Evolutionary conservation across 768 basidiomycete genomes (phyloP).

Genomic region (Mycena floridula): DNA sequence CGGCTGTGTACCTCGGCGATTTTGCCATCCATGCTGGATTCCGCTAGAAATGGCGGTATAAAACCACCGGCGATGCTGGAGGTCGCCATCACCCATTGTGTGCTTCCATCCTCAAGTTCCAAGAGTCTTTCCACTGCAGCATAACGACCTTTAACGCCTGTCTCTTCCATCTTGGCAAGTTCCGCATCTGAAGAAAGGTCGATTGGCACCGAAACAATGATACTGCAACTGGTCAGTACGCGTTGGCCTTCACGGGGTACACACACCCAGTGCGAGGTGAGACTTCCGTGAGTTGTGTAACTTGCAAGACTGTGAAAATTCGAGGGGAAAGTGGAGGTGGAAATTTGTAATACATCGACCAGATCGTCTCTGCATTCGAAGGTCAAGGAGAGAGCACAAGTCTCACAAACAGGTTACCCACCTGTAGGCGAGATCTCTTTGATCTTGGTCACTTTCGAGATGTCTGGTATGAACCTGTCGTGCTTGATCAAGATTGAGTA

Average conservation of each 20-base stretch:
- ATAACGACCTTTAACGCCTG: constrained; percentile 62
- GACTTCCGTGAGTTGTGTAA: constrained; percentile 43
- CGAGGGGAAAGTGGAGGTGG: constrained; percentile 65
- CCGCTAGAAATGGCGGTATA: constrained; percentile 60
- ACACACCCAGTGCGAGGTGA: constrained; percentile 57
- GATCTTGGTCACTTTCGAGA: constrained; percentile 57
- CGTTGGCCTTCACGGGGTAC: background rate
- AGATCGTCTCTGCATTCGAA: constrained; percentile 63
- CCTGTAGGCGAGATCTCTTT: constrained; percentile 57
- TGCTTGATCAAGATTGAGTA: too few species aligned
- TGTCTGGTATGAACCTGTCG: constrained; percentile 57
- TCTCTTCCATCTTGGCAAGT: constrained; percentile 54
- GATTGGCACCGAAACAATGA: constrained; percentile 60
- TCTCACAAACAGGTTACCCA: too few species aligned
- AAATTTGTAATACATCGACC: constrained; percentile 71
- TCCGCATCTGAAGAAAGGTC: constrained; percentile 56
- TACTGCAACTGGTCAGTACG: constrained; percentile 17
- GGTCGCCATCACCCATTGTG: constrained; percentile 80
- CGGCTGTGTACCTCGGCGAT: constrained; percentile 48
- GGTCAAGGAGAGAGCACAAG: too few species aligned
- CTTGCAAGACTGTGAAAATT: constrained; percentile 70
- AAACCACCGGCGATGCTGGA: constrained; percentile 65
- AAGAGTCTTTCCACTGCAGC: constrained; percentile 61
- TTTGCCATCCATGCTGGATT: constrained; percentile 52
- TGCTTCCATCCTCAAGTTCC: constrained; percentile 55